Evolutionary conservation across 768 basidiomycete species (phyloP).

Genomic region (Boletus barrowsii): DNA sequence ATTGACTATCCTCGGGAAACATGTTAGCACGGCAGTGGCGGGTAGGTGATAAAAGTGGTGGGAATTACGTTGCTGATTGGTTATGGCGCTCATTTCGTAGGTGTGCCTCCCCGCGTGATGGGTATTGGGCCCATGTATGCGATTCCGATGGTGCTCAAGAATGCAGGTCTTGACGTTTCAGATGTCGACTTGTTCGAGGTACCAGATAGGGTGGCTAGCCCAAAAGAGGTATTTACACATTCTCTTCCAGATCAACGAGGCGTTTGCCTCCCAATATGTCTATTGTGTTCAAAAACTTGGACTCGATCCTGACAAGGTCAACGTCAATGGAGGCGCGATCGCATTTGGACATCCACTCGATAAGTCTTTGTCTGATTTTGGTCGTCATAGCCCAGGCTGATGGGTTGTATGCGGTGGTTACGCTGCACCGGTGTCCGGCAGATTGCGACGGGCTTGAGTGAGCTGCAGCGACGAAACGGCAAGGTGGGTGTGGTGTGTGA

Average conservation of each 20-base stretch:
- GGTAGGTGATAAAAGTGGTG: slow-evolving; percentile 37
- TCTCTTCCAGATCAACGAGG: slow-evolving; percentile 74
- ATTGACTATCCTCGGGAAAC: slow-evolving; percentile 71
- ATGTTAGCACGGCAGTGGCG: slow-evolving; percentile 67
- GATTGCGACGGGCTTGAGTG: slow-evolving; percentile 78
- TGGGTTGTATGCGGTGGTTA: slow-evolving; percentile 28
- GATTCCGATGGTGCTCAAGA: slow-evolving; percentile 73
- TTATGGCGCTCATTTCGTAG: slow-evolving; percentile 28
- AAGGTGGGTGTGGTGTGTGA: slow-evolving; percentile 43
- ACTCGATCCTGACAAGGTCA: slow-evolving; percentile 65
- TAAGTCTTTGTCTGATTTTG: slow-evolving; percentile 38
- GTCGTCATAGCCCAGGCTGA: slow-evolving; percentile 5
- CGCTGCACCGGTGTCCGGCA: slow-evolving; percentile 84
- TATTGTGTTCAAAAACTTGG: slow-evolving; percentile 68
- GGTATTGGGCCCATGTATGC: slow-evolving; percentile 83
- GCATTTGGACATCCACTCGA: slow-evolving; percentile 83
- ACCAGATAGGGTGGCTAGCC: background rate
- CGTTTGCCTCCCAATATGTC: slow-evolving; percentile 81
- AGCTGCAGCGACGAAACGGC: slow-evolving; percentile 63
- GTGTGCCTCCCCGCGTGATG: slow-evolving; percentile 81
- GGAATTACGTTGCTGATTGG: background rate
- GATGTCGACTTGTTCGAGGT: slow-evolving; percentile 85
- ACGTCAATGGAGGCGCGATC: slow-evolving; percentile 90
- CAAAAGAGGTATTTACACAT: background rate
- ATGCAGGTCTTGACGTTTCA: slow-evolving; percentile 57